Evolutionary conservation across 228 moss, liverwort and hornwort species (phyloP).

Genomic region (Sphagnum fallax): DNA sequence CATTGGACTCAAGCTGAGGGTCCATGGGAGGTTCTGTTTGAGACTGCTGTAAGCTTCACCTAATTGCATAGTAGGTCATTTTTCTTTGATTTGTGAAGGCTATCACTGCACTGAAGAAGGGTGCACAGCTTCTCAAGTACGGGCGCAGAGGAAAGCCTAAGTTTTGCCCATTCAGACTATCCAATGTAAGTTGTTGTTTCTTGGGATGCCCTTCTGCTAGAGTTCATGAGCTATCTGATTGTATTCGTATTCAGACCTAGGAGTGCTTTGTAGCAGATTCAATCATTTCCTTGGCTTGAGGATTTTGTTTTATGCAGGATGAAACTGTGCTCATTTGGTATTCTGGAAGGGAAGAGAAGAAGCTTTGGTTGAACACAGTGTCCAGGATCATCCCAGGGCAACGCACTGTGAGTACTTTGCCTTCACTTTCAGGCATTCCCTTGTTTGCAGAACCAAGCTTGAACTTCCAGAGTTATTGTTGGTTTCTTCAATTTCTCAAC

Average conservation of each 20-base stretch:
- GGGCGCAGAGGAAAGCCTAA: constrained; percentile 92
- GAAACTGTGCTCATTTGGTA: constrained; percentile 84
- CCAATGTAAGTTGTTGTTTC: constrained; percentile 35
- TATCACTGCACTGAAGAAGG: constrained; percentile 85
- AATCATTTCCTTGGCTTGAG: no score
- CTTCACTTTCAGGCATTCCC: background rate
- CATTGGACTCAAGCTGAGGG: no score
- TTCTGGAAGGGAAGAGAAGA: constrained; percentile 87
- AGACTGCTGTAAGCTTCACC: no score
- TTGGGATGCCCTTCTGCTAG: background rate
- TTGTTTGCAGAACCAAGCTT: no score
- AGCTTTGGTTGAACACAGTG: constrained; percentile 62
- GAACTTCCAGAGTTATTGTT: no score
- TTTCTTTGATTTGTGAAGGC: constrained; percentile 41
- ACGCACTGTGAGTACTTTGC: constrained; percentile 64
- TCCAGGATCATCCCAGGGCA: constrained; percentile 75
- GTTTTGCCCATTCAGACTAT: constrained; percentile 92
- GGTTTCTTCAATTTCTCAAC: no score
- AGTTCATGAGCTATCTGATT: no score
- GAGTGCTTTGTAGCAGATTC: no score
- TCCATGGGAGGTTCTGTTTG: no score
- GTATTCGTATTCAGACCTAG: no score
- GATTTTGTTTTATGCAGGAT: constrained; percentile 33
- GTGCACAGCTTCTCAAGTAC: constrained; percentile 85
- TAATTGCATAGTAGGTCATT: no score